Percentiles rank a stretch among this genome's conserved stretches.
Conservation (phyloP, 345 rosid genomes). For the Streptanthus diversifolius region DNA sequence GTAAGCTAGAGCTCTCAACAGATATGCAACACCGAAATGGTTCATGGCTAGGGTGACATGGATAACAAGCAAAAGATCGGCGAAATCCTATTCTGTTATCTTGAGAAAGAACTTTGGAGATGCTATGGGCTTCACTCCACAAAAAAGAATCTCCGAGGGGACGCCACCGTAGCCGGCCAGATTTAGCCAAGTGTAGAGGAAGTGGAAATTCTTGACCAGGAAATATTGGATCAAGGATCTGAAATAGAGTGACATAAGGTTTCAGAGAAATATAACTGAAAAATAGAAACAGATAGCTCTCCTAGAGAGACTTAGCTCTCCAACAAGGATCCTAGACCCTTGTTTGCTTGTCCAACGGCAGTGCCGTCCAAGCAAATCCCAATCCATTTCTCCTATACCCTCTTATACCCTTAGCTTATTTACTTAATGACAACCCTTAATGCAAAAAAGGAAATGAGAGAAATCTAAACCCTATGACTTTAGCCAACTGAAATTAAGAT, state of each 20-base stretch:
- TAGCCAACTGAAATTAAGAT: not conserved
- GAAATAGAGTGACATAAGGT: conserved; percentile 24
- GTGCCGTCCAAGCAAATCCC: not conserved
- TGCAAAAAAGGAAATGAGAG: conserved; percentile 9
- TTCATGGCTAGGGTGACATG: conserved; percentile 82
- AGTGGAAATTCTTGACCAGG: conserved; percentile 90
- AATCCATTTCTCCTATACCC: not conserved
- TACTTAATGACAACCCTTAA: not conserved
- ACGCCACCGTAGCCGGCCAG: conserved; percentile 90
- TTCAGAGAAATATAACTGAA: not conserved
- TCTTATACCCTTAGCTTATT: not conserved
- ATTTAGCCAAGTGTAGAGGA: conserved; percentile 89
- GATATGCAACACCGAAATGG: conserved; percentile 90
- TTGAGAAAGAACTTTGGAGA: conserved; percentile 68
- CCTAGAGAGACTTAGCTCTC: not conserved
- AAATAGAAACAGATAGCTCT: conserved; percentile 1
- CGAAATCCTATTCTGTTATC: conserved; percentile 74
- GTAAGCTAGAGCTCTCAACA: conserved; percentile 52
- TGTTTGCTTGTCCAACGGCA: conserved; percentile 1
- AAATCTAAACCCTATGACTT: not conserved
- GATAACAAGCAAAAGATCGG: conserved; percentile 87
- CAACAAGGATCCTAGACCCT: conserved; percentile 11
- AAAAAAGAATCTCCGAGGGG: conserved; percentile 74
- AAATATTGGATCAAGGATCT: conserved; percentile 83
- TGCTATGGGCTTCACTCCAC: conserved; percentile 91